Conservation (phyloP, 805 yeast genomes). For the Groenewaldozyma tartarivorans region DNA sequence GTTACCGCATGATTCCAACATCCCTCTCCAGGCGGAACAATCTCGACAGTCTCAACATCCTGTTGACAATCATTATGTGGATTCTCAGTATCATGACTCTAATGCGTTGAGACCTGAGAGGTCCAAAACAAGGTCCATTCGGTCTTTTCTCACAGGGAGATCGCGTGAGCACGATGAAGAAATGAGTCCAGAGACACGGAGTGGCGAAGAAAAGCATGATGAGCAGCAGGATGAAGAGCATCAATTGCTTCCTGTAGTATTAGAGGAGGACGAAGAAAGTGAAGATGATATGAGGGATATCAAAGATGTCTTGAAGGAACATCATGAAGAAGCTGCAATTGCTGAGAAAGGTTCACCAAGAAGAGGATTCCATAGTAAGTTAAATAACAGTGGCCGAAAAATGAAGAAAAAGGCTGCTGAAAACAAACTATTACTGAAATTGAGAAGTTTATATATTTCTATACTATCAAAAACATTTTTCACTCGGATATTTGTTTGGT, state of each 20-base stretch:
- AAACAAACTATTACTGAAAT: not conserved
- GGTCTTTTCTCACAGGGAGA: not conserved
- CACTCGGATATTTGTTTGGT: slow-evolving; percentile 26
- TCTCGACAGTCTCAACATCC: no score
- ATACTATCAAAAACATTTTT: slow-evolving; percentile 17
- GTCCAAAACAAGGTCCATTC: not conserved
- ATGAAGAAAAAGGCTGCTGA: slow-evolving; percentile 4
- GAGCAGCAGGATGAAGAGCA: slow-evolving; percentile 1
- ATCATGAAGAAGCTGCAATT: slow-evolving; percentile 4
- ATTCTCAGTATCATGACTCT: no score
- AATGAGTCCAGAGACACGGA: not conserved
- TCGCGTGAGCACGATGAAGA: not conserved
- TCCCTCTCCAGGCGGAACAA: no score
- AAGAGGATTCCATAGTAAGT: no score
- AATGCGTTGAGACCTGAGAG: no score
- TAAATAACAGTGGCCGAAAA: no score
- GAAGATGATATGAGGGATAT: slow-evolving; percentile 7
- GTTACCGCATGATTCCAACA: no score
- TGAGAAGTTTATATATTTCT: slow-evolving; percentile 13
- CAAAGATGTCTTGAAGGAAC: slow-evolving; percentile 7
- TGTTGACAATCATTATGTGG: no score
- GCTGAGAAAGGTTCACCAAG: slow-evolving; percentile 2
- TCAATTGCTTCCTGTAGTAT: slow-evolving; percentile 2
- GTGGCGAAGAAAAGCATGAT: not conserved
- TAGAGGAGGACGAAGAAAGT: slow-evolving; percentile 7